Percentiles rank a stretch among this genome's conserved stretches.
Evolutionary conservation across 192 early-diverging fungal species (phyloP).

Genomic region (Neocallimastix lanati): DNA sequence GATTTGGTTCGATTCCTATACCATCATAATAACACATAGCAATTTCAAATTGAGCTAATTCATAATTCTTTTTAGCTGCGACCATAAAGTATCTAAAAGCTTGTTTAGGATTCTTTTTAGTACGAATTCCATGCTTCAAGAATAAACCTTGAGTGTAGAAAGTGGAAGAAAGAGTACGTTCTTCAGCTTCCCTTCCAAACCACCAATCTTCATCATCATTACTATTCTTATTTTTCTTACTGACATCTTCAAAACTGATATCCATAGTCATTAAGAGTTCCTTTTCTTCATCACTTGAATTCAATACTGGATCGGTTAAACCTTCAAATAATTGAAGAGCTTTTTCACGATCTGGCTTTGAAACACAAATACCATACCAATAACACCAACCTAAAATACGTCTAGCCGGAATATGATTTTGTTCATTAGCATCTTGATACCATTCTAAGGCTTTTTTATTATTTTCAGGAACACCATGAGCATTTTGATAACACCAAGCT

Average conservation of each 20-base stretch:
- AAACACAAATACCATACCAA: conserved; percentile 32
- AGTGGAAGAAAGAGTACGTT: background rate
- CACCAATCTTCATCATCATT: background rate
- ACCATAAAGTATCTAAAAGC: background rate
- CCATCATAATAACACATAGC: background rate
- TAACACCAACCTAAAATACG: conserved; percentile 38
- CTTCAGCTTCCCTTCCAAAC: background rate
- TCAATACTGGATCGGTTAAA: background rate
- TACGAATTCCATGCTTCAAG: background rate
- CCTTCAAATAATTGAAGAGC: background rate
- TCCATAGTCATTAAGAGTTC: background rate
- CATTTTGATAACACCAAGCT: conserved; percentile 29
- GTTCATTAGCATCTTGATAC: conserved; percentile 31
- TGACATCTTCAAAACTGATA: background rate
- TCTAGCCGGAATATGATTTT: conserved; percentile 32
- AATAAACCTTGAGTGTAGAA: background rate
- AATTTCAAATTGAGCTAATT: background rate
- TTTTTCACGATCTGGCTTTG: background rate
- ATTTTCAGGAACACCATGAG: conserved; percentile 27
- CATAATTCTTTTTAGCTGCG: background rate
- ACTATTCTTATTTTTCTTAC: background rate
- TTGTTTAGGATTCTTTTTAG: background rate
- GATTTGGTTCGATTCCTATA: background rate
- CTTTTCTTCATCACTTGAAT: background rate
- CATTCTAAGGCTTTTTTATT: conserved; percentile 28